Base-by-base conservation (phyloP, 1,284 basidiomycete species). In the Cryptococcus depauperatus region DNA sequence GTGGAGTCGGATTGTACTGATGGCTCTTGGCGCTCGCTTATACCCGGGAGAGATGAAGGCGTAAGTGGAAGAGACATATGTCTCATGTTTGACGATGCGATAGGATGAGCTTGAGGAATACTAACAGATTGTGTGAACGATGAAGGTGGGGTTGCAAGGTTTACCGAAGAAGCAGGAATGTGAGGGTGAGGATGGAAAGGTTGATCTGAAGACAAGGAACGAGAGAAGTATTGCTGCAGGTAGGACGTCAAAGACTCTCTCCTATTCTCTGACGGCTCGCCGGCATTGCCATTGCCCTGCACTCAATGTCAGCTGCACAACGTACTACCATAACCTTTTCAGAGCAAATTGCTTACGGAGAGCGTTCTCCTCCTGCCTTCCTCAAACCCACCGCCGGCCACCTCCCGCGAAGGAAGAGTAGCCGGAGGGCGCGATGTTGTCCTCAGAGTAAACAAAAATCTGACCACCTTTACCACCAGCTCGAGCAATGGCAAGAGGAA, bases 321-420 rank as follows among this genome's bases (percentile, higher is more conserved):
- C 8, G n/a, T 33, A 16, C 16, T 38, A 10, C n/a, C n/a, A n/a
- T n/a, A n/a, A n/a, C n/a, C n/a, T n/a, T n/a, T n/a, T 28, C 22
- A 33, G 2, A 13, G 16, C 43, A 19, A 42, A 10, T 23, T 16
- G 14, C 62, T 57, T 46, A 64, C 65, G 54, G 54, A 51, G 51
- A 58, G 62, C 58, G 63, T 58, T 58, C 61, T 69, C 65, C 68
- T 68, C 66, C 66, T 68, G 66, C 68, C 61, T 56, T 63, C 68
- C 60, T 71, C 69, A 71, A 70, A 70, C 62, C 69, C 69, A 71
- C 64, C 60, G 68, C 57, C 62, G 54, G 44, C 59, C 62, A 41
- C 67, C 67, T 51, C 63, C 61, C 49, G 55, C 66, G 52, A 56
- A 57, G 44, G 60, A 57, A 48, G 59, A 56, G 54, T 50, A 61